Conservation (phyloP, 2,329 filamentous ascomycete species). For the Diaporthe longicolla region DNA sequence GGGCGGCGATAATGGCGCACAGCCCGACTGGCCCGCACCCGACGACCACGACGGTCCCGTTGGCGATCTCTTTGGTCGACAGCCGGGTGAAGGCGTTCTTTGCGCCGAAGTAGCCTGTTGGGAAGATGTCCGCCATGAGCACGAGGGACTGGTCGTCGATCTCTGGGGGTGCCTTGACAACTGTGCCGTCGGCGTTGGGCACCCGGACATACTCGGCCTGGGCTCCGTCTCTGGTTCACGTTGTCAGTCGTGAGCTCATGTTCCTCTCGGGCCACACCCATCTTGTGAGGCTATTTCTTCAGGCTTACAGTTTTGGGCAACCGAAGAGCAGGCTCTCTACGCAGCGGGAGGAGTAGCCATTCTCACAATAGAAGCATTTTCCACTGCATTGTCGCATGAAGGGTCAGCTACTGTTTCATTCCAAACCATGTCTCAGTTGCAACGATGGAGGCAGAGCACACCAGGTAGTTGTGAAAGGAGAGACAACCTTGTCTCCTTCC, state of each 20-base stretch:
- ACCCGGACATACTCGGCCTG: constrained; percentile 89
- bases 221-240: constrained; percentile 70
- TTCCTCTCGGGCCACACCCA: not conserved
- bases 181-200: constrained; percentile 84
- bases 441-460: constrained; percentile 54
- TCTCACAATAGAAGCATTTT: constrained; percentile 87
- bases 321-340: constrained; percentile 80
- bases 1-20: constrained; percentile 83
- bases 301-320: constrained; percentile 63
- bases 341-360: constrained; percentile 84
- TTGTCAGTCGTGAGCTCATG: not conserved
- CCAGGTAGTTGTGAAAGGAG: constrained; percentile 88
- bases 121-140: constrained; percentile 95
- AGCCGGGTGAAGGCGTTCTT: constrained; percentile 78
- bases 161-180: constrained; percentile 78
- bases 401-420: not conserved
- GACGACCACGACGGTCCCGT: constrained; percentile 82
- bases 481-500: constrained; percentile 83
- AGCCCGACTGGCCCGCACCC: constrained; percentile 90
- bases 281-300: no score
- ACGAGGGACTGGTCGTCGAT: constrained; percentile 83
- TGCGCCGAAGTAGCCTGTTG: constrained; percentile 87
- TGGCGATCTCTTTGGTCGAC: constrained; percentile 66
- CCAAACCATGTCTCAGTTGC: not conserved
- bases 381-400: constrained; percentile 57